These are phyloP conservation scores for Kodamaea anthophila DNA, from an alignment of 1,139 yeast genomes.

Conservation along the genomic window DNA sequence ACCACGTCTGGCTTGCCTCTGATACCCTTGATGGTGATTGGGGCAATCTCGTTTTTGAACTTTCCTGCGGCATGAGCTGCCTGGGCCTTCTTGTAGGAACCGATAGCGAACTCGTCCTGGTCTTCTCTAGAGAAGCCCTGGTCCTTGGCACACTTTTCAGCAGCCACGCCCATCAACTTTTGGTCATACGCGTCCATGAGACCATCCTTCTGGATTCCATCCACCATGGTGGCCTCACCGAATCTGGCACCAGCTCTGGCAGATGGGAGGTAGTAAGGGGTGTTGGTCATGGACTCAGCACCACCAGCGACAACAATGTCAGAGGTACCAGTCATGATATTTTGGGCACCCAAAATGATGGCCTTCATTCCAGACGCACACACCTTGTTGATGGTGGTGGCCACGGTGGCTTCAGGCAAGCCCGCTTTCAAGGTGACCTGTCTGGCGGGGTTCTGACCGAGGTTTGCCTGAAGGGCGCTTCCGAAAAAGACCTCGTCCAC, in stretches of 20 bases:
- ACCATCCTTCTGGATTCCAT: slow-evolving; percentile 90
- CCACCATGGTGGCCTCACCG: slow-evolving; percentile 74
- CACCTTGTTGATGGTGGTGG: slow-evolving; percentile 90
- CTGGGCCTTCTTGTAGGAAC: slow-evolving; percentile 72
- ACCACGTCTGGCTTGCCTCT: slow-evolving; percentile 88
- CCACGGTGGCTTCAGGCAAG: slow-evolving; percentile 66
- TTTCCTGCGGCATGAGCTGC: slow-evolving; percentile 74
- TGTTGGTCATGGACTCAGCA: slow-evolving; percentile 94
- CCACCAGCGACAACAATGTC: slow-evolving; percentile 96
- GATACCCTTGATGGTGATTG: slow-evolving; percentile 79
- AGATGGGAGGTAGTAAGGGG: slow-evolving; percentile 85
- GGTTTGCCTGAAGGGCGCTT: slow-evolving; percentile 85
- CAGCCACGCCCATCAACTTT: slow-evolving; percentile 91
- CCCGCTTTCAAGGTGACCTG: slow-evolving; percentile 95
- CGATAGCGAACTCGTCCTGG: slow-evolving; percentile 66
- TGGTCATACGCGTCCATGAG: slow-evolving; percentile 83
- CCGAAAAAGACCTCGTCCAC: slow-evolving; percentile 93
- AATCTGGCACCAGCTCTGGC: slow-evolving; percentile 86
- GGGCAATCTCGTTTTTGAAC: slow-evolving; percentile 74
- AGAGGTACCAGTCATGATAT: slow-evolving; percentile 82
- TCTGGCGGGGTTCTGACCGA: slow-evolving; percentile 97
- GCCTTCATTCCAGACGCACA: slow-evolving; percentile 97
- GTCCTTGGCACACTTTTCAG: slow-evolving; percentile 89
- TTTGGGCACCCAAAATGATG: slow-evolving; percentile 82
- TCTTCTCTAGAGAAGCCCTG: slow-evolving; percentile 58